Base-by-base conservation (phyloP, 2,329 filamentous ascomycete genomes). In the Fusarium continuum region DNA sequence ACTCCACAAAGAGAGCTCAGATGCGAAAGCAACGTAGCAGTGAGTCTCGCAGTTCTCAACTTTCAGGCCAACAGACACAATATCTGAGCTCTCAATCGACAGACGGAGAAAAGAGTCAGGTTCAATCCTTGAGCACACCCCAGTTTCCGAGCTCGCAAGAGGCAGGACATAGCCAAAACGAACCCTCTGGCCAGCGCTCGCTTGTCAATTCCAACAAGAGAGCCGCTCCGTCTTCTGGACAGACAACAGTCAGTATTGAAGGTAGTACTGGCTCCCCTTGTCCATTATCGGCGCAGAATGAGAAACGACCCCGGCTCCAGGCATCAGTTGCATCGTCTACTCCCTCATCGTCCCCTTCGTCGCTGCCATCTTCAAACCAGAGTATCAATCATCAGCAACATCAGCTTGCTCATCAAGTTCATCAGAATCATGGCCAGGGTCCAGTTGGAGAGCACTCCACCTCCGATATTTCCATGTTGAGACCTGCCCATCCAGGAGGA, bases 261-360 rank as follows among this genome's bases (percentile, higher is more conserved):
- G 40, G 29, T 3, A 11, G 39, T 1, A 17, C 17, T 11, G 47
- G 20, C 23, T 57, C 57, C 23, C 26, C 51, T 19, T 16, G 11
- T 13, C 16, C 20, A 17, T 9, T 16, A 1, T 28, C 35, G 4
- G 26, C 13, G 6, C 31, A 22, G 8, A 20, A 17, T 17, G 17
- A 17, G 25, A 64, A 64, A 23, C 59, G 60, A 17, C 39, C 39
- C 28, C 54, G 59, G 36, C 8, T 55, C 4, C n/a, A 34, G 17
- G 13, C 8, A 8, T 23, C 52, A 8, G 25, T 20, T 43, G 16
- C 10, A 5, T 13, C 16, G 8, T 45, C 52, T 3, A 36, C 46
- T 19, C 32, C 39, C 2, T 32, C 55, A 5, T 25, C 31, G 2
- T 31, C 48, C n/a, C 47, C 53, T 35, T 19, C 48, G 4, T 38